Evolutionary conservation across 208 protist genomes (phyloP).

Genomic region (Acanthamoeba healyi): DNA sequence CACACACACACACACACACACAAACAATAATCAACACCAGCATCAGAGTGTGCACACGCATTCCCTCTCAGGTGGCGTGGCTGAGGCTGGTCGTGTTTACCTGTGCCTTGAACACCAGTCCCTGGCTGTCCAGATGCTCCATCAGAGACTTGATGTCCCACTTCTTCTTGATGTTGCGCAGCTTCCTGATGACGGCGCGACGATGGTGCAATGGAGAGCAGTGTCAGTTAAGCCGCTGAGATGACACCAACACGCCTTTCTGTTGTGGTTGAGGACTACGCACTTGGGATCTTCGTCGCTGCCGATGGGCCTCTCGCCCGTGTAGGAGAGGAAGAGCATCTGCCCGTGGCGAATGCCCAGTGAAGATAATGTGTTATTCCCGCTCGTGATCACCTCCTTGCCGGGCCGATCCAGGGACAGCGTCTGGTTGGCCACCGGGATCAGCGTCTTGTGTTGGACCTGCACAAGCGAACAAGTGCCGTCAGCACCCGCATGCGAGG

Average conservation of each 20-base stretch:
- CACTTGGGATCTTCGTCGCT: not conserved
- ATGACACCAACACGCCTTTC: too few species aligned
- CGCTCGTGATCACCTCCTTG: not conserved
- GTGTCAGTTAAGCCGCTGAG: not conserved
- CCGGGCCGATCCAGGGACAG: not conserved
- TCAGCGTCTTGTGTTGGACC: not conserved
- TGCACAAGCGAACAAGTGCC: not conserved
- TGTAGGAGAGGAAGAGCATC: constrained; percentile 17
- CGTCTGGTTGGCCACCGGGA: not conserved
- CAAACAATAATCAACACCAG: too few species aligned
- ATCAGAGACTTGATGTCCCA: constrained; percentile 20
- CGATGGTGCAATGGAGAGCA: too few species aligned
- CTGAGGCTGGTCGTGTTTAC: not conserved
- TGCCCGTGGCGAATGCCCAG: constrained; percentile 1
- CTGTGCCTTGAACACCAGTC: constrained; percentile 15
- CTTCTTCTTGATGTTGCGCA: constrained; percentile 40
- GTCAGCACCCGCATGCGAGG: too few species aligned
- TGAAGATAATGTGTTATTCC: not conserved
- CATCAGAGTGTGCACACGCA: too few species aligned
- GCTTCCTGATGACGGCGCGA: not conserved
- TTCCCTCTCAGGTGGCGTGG: too few species aligned
- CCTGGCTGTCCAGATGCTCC: constrained; percentile 33
- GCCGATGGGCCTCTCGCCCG: not conserved
- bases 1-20: not conserved
- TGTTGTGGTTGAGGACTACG: too few species aligned